Conservation (phyloP, 1,139 yeast species). For the Zygoascus sp. region DNA sequence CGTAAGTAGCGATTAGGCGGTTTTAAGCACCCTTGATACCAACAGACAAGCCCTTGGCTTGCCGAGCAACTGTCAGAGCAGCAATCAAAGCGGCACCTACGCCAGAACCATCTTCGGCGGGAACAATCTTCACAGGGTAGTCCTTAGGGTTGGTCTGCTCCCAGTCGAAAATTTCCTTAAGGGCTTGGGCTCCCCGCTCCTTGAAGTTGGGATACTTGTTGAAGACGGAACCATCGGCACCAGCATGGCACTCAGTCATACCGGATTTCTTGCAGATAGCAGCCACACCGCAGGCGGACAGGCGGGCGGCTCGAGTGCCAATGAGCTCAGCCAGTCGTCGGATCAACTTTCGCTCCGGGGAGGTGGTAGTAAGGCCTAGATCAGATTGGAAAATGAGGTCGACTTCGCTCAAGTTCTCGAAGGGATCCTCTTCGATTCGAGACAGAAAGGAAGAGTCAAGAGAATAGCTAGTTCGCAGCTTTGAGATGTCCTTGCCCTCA, state of each 20-base stretch:
- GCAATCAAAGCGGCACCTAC: constrained; percentile 98
- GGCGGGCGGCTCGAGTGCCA: constrained; percentile 89
- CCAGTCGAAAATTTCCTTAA: constrained; percentile 91
- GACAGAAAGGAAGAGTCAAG: constrained; percentile 91
- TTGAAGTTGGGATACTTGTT: constrained; percentile 90
- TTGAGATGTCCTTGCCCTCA: constrained; percentile 59
- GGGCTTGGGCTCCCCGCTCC: constrained; percentile 82
- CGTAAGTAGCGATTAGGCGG: too few relatives aligned
- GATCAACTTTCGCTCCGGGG: constrained; percentile 75
- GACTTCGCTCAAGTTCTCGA: constrained; percentile 76
- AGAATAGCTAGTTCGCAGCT: constrained; percentile 56
- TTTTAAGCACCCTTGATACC: constrained; percentile 43
- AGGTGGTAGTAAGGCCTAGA: constrained; percentile 62
- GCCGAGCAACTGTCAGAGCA: constrained; percentile 80
- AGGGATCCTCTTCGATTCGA: constrained; percentile 82
- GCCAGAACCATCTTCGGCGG: constrained; percentile 98
- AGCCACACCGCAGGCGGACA: constrained; percentile 93
- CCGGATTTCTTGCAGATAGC: constrained; percentile 89
- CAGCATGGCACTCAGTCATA: constrained; percentile 74
- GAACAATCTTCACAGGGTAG: constrained; percentile 75
- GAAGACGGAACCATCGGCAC: constrained; percentile 96
- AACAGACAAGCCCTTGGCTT: constrained; percentile 65
- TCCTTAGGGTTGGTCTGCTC: constrained; percentile 44
- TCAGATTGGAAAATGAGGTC: constrained; percentile 56
- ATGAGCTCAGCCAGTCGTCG: constrained; percentile 81